Conservation (phyloP, 345 rosid genomes). For the Raphanus raphanistrum region DNA sequence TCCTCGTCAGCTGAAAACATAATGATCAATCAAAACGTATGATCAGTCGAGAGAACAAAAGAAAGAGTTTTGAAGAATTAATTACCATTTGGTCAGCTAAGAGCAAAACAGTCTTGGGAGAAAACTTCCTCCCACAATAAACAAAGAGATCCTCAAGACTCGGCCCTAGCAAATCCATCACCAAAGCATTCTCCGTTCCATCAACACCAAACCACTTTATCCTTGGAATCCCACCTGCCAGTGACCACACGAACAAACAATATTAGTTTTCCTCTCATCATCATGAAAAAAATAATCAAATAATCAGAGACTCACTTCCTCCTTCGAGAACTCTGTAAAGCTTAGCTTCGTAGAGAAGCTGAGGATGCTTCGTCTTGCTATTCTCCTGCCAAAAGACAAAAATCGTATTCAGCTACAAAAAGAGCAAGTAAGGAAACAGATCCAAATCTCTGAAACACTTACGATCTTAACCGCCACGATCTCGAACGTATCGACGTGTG, state of each 20-base stretch:
- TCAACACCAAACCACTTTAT: conserved; percentile 88
- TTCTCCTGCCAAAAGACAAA: conserved; percentile 57
- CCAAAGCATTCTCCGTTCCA: conserved; percentile 73
- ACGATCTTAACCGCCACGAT: conserved; percentile 95
- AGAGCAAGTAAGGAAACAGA: background rate
- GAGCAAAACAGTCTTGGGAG: conserved; percentile 80
- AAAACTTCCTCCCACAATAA: conserved; percentile 87
- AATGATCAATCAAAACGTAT: background rate
- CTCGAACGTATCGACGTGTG: conserved; percentile 84
- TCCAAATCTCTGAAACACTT: conserved; percentile 40
- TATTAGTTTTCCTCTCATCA: background rate
- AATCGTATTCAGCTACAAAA: background rate
- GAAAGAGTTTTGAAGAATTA: no score
- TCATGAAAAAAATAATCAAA: background rate
- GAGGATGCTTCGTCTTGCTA: conserved; percentile 83
- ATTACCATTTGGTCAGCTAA: conserved; percentile 89
- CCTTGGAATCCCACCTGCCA: conserved; percentile 74
- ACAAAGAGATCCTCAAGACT: conserved; percentile 91
- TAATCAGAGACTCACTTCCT: conserved; percentile 48
- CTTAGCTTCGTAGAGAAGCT: conserved; percentile 86
- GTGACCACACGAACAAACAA: background rate
- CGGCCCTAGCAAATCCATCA: conserved; percentile 88
- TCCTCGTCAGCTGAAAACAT: conserved; percentile 62
- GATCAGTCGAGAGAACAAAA: conserved; percentile 7
- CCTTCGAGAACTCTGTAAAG: conserved; percentile 80